A percentile compares a stretch with the other conserved stretches of the same genome.
These are phyloP conservation scores for Sordariomycetes sp. DNA, from an alignment of 2,329 filamentous ascomycete genomes.

Conservation along the genomic window DNA sequence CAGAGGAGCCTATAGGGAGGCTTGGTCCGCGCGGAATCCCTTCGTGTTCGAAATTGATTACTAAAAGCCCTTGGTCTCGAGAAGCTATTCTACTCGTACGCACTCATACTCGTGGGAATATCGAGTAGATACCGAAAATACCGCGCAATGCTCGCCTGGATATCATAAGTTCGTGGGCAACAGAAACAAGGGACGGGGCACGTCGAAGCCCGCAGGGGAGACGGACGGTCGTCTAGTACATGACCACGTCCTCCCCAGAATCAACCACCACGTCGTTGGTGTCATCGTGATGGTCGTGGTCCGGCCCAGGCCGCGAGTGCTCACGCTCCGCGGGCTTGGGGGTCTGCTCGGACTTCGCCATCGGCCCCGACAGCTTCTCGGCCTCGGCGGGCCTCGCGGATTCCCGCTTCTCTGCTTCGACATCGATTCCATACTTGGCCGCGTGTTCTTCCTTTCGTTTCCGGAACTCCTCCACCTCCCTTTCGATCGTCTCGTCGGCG, in stretches of 20 bases:
- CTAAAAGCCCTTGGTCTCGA: too few relatives aligned
- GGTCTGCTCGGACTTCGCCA: background rate
- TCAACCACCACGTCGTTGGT: conserved; percentile 68
- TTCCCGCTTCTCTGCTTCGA: background rate
- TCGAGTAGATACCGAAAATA: background rate
- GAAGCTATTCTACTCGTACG: background rate
- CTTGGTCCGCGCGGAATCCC: too few relatives aligned
- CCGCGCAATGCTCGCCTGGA: background rate
- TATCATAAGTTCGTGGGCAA: background rate
- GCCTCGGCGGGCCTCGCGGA: background rate
- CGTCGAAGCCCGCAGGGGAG: background rate
- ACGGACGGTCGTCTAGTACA: conserved; percentile 46
- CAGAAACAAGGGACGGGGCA: background rate
- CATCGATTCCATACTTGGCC: conserved; percentile 11
- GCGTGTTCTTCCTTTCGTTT: conserved; percentile 25
- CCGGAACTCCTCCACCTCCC: conserved; percentile 52
- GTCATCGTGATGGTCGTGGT: conserved; percentile 49
- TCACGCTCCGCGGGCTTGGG: conserved; percentile 8
- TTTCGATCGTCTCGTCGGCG: conserved; percentile 47
- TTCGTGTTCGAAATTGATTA: too few relatives aligned
- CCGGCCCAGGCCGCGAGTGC: conserved; percentile 1
- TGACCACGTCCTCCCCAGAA: conserved; percentile 80
- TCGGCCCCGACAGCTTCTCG: conserved; percentile 2
- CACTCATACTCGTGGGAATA: background rate
- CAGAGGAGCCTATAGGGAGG: too few relatives aligned